Base-by-base conservation (phyloP, 768 basidiomycete genomes). In the Rubroboletus satanas region DNA sequence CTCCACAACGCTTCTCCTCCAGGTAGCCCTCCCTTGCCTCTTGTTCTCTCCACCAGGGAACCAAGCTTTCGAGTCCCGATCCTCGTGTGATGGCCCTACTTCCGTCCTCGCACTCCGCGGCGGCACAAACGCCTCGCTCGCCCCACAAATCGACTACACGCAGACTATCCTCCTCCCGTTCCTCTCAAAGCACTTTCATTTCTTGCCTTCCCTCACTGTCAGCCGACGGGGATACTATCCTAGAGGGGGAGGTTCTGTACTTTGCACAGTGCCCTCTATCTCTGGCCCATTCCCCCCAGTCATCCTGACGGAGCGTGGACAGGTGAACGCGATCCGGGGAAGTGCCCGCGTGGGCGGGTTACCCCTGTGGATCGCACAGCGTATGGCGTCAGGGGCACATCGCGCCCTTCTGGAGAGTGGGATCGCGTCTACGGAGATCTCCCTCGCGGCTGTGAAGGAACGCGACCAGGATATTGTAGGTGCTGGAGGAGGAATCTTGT, bases 121-220 rank as follows among this genome's bases (percentile, higher is more conserved):
- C 8, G 90, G 88, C 3, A 90, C 89, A 3, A 90, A 90, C 57
- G 87, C 87, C 18, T 69, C 74, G 3, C 68, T 77, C 41, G 88
- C 88, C 6, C 90, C 90, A 0, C 90, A 90, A 59, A 79, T 89
- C 29, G 89, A 91, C 70, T 90, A 89, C 66, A 79, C 79, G 5
- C 74, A 81, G 46, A 73, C 82, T 57, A 71, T 90, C 46, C 76
- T 91, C 63, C 65, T 91, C 7, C 89, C 88, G 0, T 92, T 91
- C 66, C 67, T 89, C 31, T 72, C 70, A 23, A 73, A 68, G 11
- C 83, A 86, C 66, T 83, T 89, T 65, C 60, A 77, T 17, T 49
- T 77, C 39, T 52, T 66, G 8, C 68, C 79, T 2, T 68, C 70
- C 5, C 65, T 90, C 26, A 66, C 78, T 26, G 70, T 90, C 46